Conservation (phyloP, 495 filamentous ascomycete species). For the Venustampulla echinocandica region DNA sequence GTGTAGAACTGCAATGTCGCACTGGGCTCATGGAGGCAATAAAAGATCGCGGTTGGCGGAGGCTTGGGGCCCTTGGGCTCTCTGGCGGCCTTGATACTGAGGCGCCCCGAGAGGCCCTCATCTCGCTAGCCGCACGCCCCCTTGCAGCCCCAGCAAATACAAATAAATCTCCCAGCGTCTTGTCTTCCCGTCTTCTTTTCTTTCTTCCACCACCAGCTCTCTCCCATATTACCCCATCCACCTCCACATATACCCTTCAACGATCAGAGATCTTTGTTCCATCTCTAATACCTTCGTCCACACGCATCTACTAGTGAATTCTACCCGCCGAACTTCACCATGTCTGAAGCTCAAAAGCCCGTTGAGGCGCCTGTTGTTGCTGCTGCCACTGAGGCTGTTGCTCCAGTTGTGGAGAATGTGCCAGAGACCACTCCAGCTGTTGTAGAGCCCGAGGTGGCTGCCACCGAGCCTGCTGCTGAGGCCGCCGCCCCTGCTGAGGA, state of each 20-base stretch:
- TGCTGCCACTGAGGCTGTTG: constrained; percentile 34
- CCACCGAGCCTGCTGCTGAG: constrained; percentile 31
- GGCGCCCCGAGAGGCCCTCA: neutral
- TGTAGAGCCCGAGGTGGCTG: constrained; percentile 42
- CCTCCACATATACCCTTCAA: neutral
- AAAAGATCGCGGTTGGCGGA: neutral
- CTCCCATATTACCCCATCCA: neutral
- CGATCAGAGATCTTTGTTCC: neutral
- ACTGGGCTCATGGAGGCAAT: neutral
- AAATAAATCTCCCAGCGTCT: neutral
- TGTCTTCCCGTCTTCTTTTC: neutral
- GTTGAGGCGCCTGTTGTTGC: constrained; percentile 33
- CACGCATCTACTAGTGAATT: too few relatives aligned
- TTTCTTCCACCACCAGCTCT: neutral
- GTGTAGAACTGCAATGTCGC: too few relatives aligned
- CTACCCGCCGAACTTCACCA: too few relatives aligned
- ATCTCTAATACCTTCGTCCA: neutral
- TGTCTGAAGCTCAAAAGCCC: constrained; percentile 23
- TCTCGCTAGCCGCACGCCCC: too few relatives aligned
- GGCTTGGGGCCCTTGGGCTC: neutral
- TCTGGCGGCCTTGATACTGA: neutral
- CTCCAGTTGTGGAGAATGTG: constrained; percentile 38
- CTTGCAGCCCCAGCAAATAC: constrained; percentile 1
- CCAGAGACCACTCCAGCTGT: constrained; percentile 34
- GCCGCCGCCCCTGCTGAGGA: constrained; percentile 36